phyloP scores from a whole-genome alignment of 345 rosid genomes.

The Melaleuca alternifolia region DNA sequence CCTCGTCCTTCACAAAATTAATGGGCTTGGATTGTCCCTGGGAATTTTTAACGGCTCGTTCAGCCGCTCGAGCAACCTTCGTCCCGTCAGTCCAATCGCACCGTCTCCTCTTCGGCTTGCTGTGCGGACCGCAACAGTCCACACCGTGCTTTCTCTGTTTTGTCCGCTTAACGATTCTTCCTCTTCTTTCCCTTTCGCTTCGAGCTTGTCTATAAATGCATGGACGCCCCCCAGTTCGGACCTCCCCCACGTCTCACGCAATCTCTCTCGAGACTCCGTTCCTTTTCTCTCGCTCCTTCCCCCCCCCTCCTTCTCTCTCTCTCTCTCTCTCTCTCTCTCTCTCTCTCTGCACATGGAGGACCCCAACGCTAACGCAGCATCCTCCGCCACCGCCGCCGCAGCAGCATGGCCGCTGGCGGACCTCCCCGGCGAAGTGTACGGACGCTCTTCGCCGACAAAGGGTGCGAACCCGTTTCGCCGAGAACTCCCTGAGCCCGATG shows the following conservation, averaged over 20 bases:
- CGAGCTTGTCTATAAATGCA: neutral
- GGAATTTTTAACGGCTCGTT: neutral
- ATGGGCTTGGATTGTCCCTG: neutral
- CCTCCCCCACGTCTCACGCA: neutral
- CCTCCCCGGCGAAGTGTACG: neutral
- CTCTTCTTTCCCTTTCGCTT: neutral
- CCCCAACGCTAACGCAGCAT: neutral
- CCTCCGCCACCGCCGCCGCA: neutral
- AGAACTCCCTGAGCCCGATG: slow-evolving; percentile 20
- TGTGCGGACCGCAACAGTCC: neutral
- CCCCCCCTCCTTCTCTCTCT: neutral
- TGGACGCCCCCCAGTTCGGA: neutral
- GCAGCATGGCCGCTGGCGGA: neutral
- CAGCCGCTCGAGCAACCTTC: too few species aligned
- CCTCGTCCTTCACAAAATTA: neutral
- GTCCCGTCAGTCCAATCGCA: too few species aligned
- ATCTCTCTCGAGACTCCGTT: neutral
- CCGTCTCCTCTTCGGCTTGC: too few species aligned
- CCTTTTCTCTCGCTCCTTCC: neutral
- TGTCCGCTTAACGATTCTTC: neutral
- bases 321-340: neutral
- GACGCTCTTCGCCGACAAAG: neutral
- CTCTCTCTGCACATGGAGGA: neutral
- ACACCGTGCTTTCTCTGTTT: neutral
- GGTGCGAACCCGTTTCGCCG: neutral